Conservation (phyloP, 495 filamentous ascomycete genomes). For the Annulohypoxylon nitens region DNA sequence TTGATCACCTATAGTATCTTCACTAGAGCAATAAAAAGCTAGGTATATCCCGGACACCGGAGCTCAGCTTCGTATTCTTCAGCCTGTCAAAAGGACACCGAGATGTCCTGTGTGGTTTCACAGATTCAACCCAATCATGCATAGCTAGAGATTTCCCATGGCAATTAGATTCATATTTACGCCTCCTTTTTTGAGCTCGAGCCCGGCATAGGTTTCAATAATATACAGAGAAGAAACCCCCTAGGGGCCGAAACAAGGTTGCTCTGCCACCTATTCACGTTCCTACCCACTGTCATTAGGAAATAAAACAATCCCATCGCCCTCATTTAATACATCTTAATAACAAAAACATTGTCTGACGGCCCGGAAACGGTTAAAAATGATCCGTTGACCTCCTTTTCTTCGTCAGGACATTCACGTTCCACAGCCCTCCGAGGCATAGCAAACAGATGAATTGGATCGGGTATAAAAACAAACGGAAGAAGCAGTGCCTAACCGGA, state of each 20-base stretch:
- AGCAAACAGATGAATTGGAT: slow-evolving; percentile 50
- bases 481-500: slow-evolving; percentile 47
- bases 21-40: slow-evolving; percentile 3
- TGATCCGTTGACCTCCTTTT: slow-evolving; percentile 45
- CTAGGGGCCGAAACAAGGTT: slow-evolving; percentile 20
- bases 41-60: slow-evolving; percentile 16
- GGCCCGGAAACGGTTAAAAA: slow-evolving; percentile 40
- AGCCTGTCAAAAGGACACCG: slow-evolving; percentile 5
- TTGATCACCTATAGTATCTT: background rate
- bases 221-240: slow-evolving; percentile 50
- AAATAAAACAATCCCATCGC: slow-evolving; percentile 32
- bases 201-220: slow-evolving; percentile 45
- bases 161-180: slow-evolving; percentile 46
- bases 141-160: slow-evolving; percentile 7
- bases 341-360: slow-evolving; percentile 48
- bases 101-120: slow-evolving; percentile 35
- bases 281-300: slow-evolving; percentile 27
- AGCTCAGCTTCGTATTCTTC: slow-evolving; percentile 13
- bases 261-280: slow-evolving; percentile 40
- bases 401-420: slow-evolving; percentile 50
- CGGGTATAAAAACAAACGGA: slow-evolving; percentile 52
- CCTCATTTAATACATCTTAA: slow-evolving; percentile 40
- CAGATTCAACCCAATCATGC: slow-evolving; percentile 36
- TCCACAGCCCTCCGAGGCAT: slow-evolving; percentile 46
- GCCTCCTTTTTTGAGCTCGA: slow-evolving; percentile 36